Conservation (phyloP, 2,329 filamentous ascomycete genomes). For the Paecilomyces variotii region DNA sequence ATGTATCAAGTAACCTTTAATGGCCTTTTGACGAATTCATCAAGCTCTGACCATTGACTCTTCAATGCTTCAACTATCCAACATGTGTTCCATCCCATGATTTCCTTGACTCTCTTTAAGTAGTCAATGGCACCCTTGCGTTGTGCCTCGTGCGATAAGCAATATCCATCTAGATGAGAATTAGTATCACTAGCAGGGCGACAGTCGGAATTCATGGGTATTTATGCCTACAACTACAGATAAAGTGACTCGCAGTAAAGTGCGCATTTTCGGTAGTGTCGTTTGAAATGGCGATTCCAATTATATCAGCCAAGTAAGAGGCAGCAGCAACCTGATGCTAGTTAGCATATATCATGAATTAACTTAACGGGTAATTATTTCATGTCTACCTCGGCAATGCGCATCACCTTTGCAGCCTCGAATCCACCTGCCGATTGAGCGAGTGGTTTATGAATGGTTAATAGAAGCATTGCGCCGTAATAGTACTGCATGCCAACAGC, state of each 20-base stretch:
- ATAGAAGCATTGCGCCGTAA: constrained; percentile 23
- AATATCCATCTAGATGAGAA: constrained; percentile 22
- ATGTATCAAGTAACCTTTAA: neutral
- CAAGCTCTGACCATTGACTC: constrained; percentile 21
- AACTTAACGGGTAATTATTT: neutral
- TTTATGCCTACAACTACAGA: constrained; percentile 21
- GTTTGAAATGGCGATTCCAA: neutral
- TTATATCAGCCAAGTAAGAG: neutral
- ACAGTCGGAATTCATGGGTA: neutral
- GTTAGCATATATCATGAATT: neutral
- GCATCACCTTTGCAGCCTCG: constrained; percentile 17
- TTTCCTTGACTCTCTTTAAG: constrained; percentile 17
- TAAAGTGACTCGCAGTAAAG: constrained; percentile 25
- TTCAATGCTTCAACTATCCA: constrained; percentile 22
- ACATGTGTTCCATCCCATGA: constrained; percentile 23
- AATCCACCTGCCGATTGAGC: constrained; percentile 17
- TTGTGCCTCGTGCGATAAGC: constrained; percentile 18
- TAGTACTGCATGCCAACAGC: constrained; percentile 34
- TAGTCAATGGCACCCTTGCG: constrained; percentile 22
- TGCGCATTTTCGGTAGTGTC: constrained; percentile 17
- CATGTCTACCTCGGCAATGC: constrained; percentile 19
- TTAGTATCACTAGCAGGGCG: neutral
- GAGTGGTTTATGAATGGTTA: constrained; percentile 19
- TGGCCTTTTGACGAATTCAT: neutral
- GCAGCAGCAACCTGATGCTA: neutral